A percentile compares a stretch with the other conserved stretches of the same genome.
These are phyloP conservation scores for Wakefieldia striispora DNA, from an alignment of 768 basidiomycete genomes.

Conservation along the genomic window DNA sequence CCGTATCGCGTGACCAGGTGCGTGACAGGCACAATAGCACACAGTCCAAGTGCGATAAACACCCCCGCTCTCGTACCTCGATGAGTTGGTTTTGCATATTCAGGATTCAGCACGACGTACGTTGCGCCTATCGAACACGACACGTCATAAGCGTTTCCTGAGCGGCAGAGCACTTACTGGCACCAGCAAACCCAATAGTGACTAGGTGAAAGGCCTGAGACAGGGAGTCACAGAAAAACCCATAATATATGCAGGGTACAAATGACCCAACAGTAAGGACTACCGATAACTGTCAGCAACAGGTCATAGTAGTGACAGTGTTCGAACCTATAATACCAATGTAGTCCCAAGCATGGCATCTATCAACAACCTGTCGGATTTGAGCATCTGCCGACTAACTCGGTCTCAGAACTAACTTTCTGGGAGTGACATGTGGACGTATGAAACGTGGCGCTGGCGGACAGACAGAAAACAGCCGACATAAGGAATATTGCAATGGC, in stretches of 20 bases:
- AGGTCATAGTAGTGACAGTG: background rate
- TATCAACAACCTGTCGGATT: conserved; percentile 49
- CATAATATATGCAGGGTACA: conserved; percentile 75
- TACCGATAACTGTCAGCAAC: conserved; percentile 17
- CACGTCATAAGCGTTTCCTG: background rate
- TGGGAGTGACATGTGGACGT: conserved; percentile 70
- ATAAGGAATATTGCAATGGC: conserved; percentile 64
- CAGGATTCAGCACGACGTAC: conserved; percentile 76
- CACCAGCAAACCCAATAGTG: conserved; percentile 49
- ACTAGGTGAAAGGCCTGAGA: conserved; percentile 55
- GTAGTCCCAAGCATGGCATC: conserved; percentile 71
- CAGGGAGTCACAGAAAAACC: conserved; percentile 64
- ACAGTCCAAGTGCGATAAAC: conserved; percentile 77
- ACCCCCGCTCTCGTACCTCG: conserved; percentile 73
- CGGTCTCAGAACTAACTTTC: conserved; percentile 41
- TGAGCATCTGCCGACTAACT: background rate
- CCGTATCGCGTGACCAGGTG: conserved; percentile 66
- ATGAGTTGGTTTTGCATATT: conserved; percentile 73
- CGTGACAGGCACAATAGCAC: conserved; percentile 62
- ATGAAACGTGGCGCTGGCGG: conserved; percentile 72
- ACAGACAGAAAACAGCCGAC: conserved; percentile 72
- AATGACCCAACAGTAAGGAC: conserved; percentile 77
- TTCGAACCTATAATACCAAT: conserved; percentile 69
- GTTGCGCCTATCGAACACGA: conserved; percentile 47
- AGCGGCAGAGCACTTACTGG: conserved; percentile 45